Evolutionary conservation across 345 rosid genomes (phyloP).

Genomic region (Camelina neglecta): DNA sequence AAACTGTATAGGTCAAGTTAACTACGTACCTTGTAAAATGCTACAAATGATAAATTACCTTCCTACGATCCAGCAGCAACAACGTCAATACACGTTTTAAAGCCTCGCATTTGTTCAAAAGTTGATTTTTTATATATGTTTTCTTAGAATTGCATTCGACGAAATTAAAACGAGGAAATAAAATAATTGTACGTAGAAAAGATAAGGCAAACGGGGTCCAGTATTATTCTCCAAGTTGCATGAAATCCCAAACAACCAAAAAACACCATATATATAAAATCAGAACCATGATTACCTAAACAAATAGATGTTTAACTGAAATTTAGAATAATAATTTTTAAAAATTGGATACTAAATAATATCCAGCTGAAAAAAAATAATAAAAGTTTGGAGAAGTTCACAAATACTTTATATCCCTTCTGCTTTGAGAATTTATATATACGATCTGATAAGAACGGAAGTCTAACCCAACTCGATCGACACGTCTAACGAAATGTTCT

Average conservation of each 20-base stretch:
- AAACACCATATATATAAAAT: constrained; percentile 9
- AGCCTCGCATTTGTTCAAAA: not conserved
- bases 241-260: not conserved
- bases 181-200: not conserved
- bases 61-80: not conserved
- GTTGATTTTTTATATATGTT: not conserved
- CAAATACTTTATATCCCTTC: no score
- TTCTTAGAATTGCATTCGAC: constrained; percentile 1
- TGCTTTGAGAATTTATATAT: no score
- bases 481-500: not conserved
- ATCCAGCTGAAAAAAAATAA: not conserved
- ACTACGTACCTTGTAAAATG: not conserved
- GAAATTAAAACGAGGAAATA: not conserved
- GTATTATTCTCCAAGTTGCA: constrained; percentile 31
- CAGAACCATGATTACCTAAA: constrained; percentile 24
- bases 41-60: not conserved
- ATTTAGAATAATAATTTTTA: not conserved
- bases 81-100: not conserved
- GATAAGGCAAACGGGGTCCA: constrained; percentile 25
- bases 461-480: constrained; percentile 1
- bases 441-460: not conserved
- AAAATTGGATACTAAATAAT: not conserved
- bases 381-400: not conserved
- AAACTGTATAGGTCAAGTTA: not conserved
- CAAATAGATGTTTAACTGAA: constrained; percentile 16